Evolutionary conservation across 2,329 filamentous ascomycete species (phyloP).

Genomic region (Penicillium sp.): DNA sequence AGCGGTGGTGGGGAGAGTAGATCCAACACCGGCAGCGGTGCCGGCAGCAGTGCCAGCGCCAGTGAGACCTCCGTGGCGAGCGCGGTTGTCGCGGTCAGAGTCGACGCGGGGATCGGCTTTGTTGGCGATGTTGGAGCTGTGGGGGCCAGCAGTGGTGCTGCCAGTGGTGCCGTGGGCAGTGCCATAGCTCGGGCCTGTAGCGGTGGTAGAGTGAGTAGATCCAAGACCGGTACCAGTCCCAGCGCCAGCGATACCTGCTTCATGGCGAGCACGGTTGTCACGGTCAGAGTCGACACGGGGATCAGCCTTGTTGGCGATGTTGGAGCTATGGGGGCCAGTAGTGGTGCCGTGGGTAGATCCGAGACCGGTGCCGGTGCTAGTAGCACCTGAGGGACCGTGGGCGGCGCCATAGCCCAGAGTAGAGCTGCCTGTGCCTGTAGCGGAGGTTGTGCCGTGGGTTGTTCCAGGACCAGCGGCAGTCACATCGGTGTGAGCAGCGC

Average conservation of each 20-base stretch:
- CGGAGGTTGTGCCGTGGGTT: not conserved
- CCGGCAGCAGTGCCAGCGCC: not conserved
- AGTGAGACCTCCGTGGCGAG: not conserved
- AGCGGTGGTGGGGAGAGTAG: not conserved
- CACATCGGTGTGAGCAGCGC: conserved; percentile 6
- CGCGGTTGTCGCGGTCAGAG: conserved; percentile 5
- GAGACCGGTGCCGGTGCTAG: not conserved
- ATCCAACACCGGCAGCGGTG: not conserved
- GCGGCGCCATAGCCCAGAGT: not conserved
- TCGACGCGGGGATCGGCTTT: conserved; percentile 17
- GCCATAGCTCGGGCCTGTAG: not conserved
- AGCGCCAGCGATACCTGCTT: not conserved
- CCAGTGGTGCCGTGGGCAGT: not conserved
- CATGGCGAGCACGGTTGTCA: conserved; percentile 13
- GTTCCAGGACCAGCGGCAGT: not conserved
- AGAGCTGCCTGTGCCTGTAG: not conserved
- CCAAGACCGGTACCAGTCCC: not conserved
- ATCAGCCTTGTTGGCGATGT: conserved; percentile 31
- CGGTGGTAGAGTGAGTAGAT: not conserved
- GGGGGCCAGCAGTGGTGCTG: not conserved
- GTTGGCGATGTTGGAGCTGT: not conserved
- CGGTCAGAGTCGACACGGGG: conserved; percentile 39
- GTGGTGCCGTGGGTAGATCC: not conserved
- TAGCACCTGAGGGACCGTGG: not conserved
- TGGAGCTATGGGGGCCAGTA: conserved; percentile 36